Base-by-base conservation (phyloP, 768 basidiomycete species). In the Phallus indusiatus region DNA sequence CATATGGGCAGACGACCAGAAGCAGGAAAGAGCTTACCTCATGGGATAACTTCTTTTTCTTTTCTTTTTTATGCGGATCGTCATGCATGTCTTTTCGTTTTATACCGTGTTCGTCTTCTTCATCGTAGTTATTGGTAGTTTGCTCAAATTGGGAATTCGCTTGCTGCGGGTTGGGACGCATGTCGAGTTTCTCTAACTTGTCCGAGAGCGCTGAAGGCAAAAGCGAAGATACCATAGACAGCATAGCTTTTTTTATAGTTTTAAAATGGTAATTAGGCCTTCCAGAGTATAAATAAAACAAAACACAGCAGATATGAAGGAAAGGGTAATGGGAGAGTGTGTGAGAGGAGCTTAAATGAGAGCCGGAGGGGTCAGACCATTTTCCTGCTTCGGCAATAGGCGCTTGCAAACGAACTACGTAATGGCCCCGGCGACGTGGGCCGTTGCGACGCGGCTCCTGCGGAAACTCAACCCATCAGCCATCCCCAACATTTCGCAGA, bases 191-290 rank as follows among this genome's bases (percentile, higher is more conserved):
- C n/a, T 58, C 56, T 11, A 58, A 50, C 22, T 24, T 58, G 28
- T 58, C 56, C 28, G 56, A 24, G n/a, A 80, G 68, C n/a, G 71
- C 68, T 33, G 77, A 71, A 42, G 81, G 80, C 0, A 82, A 67
- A 61, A 80, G 75, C 1, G 78, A 76, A 7, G 81, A 73, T 56
- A 81, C 68, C 54, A 76, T 75, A 57, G 81, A 75, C 67, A 82
- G 76, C 81, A 82, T 82, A 3, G 21, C 3, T 48, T 22, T 51
- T 51, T 22, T 18, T 2, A n/a, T 2, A 6, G 50, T 5, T 51
- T 51, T 16, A 4, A 34, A 51, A 22, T 51, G 14, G 18, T 4
- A 20, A 22, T 16, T 22, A 14, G 18, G 14, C 21, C 21, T 22
- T 11, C 18, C 20, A 51, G 28, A 51, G 21, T n/a, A 48, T 48